A percentile compares a stretch with the other conserved stretches of the same genome.
Conservation (phyloP, 106 monocot genomes). For the Gastrodia elata region DNA sequence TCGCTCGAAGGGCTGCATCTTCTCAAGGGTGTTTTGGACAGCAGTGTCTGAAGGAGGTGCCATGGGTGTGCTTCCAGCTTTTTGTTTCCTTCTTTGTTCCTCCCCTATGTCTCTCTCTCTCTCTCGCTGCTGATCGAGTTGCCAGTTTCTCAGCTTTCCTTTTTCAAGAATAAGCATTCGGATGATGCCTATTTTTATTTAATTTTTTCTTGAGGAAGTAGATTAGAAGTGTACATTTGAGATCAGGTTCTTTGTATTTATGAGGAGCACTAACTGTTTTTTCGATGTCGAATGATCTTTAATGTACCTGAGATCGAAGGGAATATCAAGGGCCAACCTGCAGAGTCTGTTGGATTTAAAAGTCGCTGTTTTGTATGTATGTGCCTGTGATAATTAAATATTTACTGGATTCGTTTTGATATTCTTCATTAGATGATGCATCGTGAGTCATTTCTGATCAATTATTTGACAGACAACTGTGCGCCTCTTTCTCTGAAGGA, state of each 20-base stretch:
- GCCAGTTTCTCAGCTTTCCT: background rate
- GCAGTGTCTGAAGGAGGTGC: slow-evolving; percentile 11
- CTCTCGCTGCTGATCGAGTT: background rate
- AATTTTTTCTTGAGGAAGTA: background rate
- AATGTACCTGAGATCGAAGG: background rate
- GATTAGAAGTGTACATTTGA: slow-evolving; percentile 33
- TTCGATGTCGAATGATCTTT: background rate
- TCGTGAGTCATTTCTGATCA: too few relatives aligned
- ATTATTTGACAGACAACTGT: too few relatives aligned
- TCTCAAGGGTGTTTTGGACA: slow-evolving; percentile 49
- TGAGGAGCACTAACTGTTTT: background rate
- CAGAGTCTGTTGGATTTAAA: too few relatives aligned
- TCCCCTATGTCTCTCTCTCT: too few relatives aligned
- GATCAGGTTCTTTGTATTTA: slow-evolving; percentile 13
- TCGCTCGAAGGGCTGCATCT: slow-evolving; percentile 59
- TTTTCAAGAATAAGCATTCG: background rate
- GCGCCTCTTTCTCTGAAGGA: too few relatives aligned
- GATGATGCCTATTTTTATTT: too few relatives aligned
- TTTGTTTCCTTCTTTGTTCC: background rate
- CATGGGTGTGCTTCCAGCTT: background rate
- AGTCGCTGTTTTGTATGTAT: too few relatives aligned
- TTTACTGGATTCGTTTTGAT: too few relatives aligned
- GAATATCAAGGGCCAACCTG: too few relatives aligned
- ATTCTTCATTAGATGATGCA: too few relatives aligned
- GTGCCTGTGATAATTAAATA: too few relatives aligned